Evolutionary conservation across 2,329 filamentous ascomycete species (phyloP), one percentile per base, ranked within the genome.

Genomic region (Cordyceps pruinosa): DNA sequence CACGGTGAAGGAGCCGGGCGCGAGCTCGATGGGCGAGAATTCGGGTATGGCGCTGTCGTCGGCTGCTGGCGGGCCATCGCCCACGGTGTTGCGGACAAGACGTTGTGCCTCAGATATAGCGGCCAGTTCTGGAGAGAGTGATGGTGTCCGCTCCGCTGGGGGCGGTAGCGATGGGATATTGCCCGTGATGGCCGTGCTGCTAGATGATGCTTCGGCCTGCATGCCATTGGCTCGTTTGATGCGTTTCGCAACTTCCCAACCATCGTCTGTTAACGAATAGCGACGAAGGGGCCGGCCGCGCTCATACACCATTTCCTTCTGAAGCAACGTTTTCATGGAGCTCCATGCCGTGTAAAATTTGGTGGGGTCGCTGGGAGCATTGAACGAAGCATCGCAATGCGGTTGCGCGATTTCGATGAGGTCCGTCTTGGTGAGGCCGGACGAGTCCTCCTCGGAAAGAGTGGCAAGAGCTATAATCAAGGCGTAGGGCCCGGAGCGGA

Each of bases 331-430:
- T 66, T 89, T 89, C 80, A 93, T 91, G 1, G 88, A 90, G 65
- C 82, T 87, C 89, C 89, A 94, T 0, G 89, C 89, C 0, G 89
- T 93, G 64, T 89, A 89, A 64, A 82, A 88, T 57, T 85, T 87
- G 12, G 78, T 85, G 0, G 87, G 76, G 55, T 89, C 86, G 41
- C 74, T 77, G 0, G 87, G 85, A 0, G 81, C 83, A 0, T 81
- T 86, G 64, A 90, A 91, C 0, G 88, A 91, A 2, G 85, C 73
- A 66, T 92, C 87, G 64, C 86, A 90, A 67, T 88, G 77, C 7
- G 81, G 82, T 64, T 93, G 87, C 1, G 88, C 87, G 13, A 79
- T 73, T 59, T 85, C 83, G 46, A 91, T 86, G 3, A 91, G 71
- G 57, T 88, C 80, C 7, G 77, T 67, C 67, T 91, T 93, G 10